phyloP scores from a whole-genome alignment of 2,329 filamentous ascomycete genomes.

The Tolypocladium pustulatum region DNA sequence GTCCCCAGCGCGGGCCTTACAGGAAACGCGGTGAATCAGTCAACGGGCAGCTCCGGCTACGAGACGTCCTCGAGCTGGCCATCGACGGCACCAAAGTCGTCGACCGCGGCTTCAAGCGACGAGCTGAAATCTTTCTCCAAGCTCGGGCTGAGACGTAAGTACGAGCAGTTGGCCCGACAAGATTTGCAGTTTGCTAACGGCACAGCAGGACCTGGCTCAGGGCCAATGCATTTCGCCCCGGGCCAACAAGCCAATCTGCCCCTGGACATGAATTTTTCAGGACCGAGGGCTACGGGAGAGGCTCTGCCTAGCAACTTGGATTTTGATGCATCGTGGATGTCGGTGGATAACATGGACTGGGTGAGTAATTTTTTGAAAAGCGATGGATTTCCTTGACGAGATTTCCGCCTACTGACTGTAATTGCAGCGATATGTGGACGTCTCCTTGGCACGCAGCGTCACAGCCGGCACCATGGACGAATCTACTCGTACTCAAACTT shows the following conservation, averaged over 20 bases:
- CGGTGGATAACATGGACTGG: conserved; percentile 25
- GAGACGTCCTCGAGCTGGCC: neutral
- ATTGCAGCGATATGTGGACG: conserved; percentile 20
- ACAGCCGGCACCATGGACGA: conserved; percentile 15
- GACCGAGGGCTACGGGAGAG: neutral
- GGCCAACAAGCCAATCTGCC: conserved; percentile 8
- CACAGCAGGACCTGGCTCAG: conserved; percentile 4
- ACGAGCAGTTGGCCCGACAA: neutral
- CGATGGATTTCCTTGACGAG: neutral
- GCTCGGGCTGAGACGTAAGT: neutral
- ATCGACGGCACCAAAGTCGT: neutral
- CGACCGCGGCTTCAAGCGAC: neutral
- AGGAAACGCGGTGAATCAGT: neutral
- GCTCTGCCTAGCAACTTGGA: conserved; percentile 9
- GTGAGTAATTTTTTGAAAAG: conserved; percentile 12
- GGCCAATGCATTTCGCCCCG: conserved; percentile 10
- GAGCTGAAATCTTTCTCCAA: neutral
- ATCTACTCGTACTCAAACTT: conserved; percentile 16
- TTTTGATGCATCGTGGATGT: conserved; percentile 26
- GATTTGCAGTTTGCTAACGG: neutral
- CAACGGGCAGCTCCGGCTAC: neutral
- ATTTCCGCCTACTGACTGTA: conserved; percentile 1
- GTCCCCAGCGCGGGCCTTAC: neutral
- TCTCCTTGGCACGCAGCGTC: conserved; percentile 20
- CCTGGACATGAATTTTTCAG: conserved; percentile 4